These are phyloP conservation scores for Trichoderma oligosporum DNA, from an alignment of 2,329 filamentous ascomycete genomes.

Conservation along the genomic window DNA sequence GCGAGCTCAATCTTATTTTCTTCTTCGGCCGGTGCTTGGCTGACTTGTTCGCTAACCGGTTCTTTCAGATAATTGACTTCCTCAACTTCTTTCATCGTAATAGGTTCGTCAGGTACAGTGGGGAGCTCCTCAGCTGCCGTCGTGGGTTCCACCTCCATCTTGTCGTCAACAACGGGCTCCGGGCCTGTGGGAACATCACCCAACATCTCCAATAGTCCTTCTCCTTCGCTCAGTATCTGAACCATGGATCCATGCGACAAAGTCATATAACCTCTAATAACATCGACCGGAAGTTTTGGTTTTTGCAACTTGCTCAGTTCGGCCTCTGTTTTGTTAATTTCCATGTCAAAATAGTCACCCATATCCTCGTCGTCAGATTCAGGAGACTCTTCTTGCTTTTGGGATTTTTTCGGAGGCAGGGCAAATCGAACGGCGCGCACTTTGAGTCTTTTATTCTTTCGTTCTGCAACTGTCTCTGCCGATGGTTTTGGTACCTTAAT, in stretches of 20 bases:
- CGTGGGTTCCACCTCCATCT: neutral
- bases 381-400: conserved; percentile 33
- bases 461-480: conserved; percentile 16
- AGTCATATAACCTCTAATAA: conserved; percentile 45
- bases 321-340: conserved; percentile 50
- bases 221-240: conserved; percentile 44
- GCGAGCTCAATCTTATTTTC: conserved; percentile 18
- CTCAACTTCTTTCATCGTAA: neutral
- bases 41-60: neutral
- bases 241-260: conserved; percentile 48
- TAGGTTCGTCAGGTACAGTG: neutral
- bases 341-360: conserved; percentile 52
- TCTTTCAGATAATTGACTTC: neutral
- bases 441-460: conserved; percentile 29
- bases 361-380: conserved; percentile 58
- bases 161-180: neutral
- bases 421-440: conserved; percentile 38
- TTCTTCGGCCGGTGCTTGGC: neutral
- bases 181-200: conserved; percentile 27
- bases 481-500: neutral
- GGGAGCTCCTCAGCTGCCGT: neutral
- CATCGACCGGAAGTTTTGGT: conserved; percentile 38
- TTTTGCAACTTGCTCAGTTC: conserved; percentile 47
- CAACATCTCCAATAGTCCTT: conserved; percentile 43
- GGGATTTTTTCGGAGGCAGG: conserved; percentile 37